These are phyloP conservation scores for Erucastrum elatum DNA, from an alignment of 345 rosid species.

Conservation along the genomic window DNA sequence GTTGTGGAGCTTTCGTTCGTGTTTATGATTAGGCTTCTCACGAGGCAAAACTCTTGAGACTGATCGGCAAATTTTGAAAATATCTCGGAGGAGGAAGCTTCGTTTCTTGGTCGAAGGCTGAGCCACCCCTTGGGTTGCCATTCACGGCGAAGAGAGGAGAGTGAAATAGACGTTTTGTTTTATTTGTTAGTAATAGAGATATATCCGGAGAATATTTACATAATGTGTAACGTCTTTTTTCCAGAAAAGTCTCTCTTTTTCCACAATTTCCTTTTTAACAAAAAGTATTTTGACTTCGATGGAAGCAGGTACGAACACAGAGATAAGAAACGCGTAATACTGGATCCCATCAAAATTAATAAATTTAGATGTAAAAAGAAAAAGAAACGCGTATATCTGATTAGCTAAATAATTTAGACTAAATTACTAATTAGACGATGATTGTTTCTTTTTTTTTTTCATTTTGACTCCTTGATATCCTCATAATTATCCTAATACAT, in stretches of 20 bases:
- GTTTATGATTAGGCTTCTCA: constrained; percentile 33
- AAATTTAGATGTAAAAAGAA: too few species aligned
- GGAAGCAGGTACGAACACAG: constrained; percentile 13
- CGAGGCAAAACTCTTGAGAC: constrained; percentile 31
- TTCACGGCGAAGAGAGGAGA: constrained; percentile 23
- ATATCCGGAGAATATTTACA: neutral
- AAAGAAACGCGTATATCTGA: too few species aligned
- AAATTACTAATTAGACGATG: too few species aligned
- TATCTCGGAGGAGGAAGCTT: constrained; percentile 32
- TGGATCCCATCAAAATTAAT: too few species aligned
- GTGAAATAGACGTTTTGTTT: constrained; percentile 2
- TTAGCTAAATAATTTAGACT: too few species aligned
- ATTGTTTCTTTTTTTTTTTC: too few species aligned
- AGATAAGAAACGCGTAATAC: constrained; percentile 10
- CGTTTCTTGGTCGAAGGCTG: constrained; percentile 35
- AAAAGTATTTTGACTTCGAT: neutral
- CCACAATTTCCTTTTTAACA: constrained; percentile 9
- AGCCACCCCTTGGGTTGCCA: constrained; percentile 37
- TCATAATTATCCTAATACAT: too few species aligned
- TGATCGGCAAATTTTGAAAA: constrained; percentile 39
- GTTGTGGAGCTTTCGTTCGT: constrained; percentile 1
- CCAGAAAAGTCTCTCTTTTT: neutral
- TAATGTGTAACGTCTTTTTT: constrained; percentile 4
- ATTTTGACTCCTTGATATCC: too few species aligned
- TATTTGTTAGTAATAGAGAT: neutral